Conservation (phyloP, 495 filamentous ascomycete genomes). For the Penicillium coffeae region DNA sequence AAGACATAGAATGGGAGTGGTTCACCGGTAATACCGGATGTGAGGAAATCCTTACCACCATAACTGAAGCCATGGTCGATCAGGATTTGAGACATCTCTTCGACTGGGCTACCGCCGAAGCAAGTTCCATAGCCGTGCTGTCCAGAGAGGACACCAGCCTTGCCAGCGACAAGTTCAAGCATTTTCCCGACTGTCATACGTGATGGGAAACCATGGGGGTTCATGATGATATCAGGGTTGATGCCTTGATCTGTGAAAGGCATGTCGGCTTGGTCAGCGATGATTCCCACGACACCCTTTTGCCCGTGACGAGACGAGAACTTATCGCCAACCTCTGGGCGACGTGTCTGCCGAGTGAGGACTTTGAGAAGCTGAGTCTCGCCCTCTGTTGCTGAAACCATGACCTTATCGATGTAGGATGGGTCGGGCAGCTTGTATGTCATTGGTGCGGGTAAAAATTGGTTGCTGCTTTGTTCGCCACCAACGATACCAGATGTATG, state of each 20-base stretch:
- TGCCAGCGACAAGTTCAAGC: constrained; percentile 90
- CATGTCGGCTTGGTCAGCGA: constrained; percentile 93
- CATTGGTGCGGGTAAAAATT: constrained; percentile 59
- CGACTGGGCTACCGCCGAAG: constrained; percentile 87
- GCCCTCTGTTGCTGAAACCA: constrained; percentile 80
- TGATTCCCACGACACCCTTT: constrained; percentile 96
- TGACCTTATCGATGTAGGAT: constrained; percentile 88
- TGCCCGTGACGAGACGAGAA: constrained; percentile 98
- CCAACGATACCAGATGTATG: constrained; percentile 56
- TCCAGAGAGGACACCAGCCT: constrained; percentile 82
- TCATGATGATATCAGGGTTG: constrained; percentile 98
- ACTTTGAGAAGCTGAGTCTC: constrained; percentile 83
- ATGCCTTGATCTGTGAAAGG: constrained; percentile 91
- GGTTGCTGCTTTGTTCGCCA: constrained; percentile 60
- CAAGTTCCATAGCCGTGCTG: constrained; percentile 87
- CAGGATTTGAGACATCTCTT: constrained; percentile 82
- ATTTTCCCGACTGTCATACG: constrained; percentile 99
- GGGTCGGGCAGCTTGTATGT: constrained; percentile 81
- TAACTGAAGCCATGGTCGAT: constrained; percentile 89
- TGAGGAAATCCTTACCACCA: constrained; percentile 94
- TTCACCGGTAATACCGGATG: constrained; percentile 92
- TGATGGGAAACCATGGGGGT: constrained; percentile 98
- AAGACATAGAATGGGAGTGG: constrained; percentile 93
- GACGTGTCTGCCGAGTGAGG: constrained; percentile 84
- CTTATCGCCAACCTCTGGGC: constrained; percentile 94